These are phyloP conservation scores for Lonicera japonica DNA, from an alignment of 129 eudicot species.

Conservation along the genomic window DNA sequence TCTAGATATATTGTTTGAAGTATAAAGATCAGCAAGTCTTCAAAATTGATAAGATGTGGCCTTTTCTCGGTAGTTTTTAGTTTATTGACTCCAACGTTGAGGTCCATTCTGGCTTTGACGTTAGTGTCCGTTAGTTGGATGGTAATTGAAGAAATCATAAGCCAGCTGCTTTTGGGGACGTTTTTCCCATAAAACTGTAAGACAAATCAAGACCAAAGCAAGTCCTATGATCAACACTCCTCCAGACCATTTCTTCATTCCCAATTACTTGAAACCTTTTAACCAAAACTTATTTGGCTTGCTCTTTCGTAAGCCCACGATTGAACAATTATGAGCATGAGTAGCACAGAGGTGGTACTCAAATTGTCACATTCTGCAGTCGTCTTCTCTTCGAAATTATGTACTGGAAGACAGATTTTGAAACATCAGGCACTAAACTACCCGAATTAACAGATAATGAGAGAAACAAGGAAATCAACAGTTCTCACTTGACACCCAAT, in stretches of 20 bases:
- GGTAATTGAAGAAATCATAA: constrained; percentile 65
- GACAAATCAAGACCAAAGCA: constrained; percentile 57
- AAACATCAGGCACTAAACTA: too few species aligned
- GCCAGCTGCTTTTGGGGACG: constrained; percentile 67
- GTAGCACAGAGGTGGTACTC: too few species aligned
- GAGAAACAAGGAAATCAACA: too few species aligned
- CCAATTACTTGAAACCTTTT: constrained; percentile 15
- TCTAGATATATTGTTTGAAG: constrained; percentile 40
- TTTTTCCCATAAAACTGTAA: constrained; percentile 46
- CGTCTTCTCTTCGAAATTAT: too few species aligned
- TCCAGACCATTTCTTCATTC: constrained; percentile 90
- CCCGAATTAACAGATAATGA: too few species aligned
- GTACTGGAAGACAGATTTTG: too few species aligned
- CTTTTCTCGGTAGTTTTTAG: constrained; percentile 16
- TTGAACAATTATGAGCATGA: too few species aligned
- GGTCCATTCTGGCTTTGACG: constrained; percentile 4
- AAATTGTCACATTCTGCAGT: too few species aligned
- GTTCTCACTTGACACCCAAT: too few species aligned
- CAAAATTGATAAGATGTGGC: constrained; percentile 40
- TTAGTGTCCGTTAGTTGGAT: constrained; percentile 12
- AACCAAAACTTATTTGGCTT: not conserved
- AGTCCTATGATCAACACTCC: constrained; percentile 65
- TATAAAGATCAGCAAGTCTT: constrained; percentile 54
- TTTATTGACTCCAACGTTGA: constrained; percentile 13
- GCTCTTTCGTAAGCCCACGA: too few species aligned